phyloP scores from a whole-genome alignment of 2,329 filamentous ascomycete species.

The Kalaharituber pfeilii region DNA sequence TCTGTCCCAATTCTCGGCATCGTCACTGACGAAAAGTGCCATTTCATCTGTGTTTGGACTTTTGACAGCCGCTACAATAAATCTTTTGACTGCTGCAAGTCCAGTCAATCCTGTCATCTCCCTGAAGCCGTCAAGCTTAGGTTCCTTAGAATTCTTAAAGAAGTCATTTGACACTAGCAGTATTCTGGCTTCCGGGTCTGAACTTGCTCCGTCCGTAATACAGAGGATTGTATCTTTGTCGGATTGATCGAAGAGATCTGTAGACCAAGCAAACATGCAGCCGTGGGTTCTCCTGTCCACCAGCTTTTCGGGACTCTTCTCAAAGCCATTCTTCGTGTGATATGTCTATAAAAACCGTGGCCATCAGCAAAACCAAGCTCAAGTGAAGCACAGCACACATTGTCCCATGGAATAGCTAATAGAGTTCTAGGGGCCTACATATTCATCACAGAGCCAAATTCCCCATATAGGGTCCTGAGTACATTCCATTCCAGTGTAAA shows the following conservation, averaged over 20 bases:
- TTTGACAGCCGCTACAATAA: conserved; percentile 64
- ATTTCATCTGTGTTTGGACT: conserved; percentile 72
- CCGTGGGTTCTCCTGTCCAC: conserved; percentile 45
- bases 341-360: conserved; percentile 28
- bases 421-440: no score
- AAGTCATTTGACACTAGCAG: conserved; percentile 69
- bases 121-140: conserved; percentile 54
- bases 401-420: no score
- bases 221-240: conserved; percentile 57
- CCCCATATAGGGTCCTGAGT: conserved; percentile 27
- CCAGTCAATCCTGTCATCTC: conserved; percentile 65
- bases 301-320: conserved; percentile 45
- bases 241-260: conserved; percentile 54
- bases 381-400: conserved; percentile 14
- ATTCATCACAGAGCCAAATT: conserved; percentile 42
- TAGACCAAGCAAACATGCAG: conserved; percentile 76
- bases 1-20: conserved; percentile 73
- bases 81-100: conserved; percentile 70
- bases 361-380: conserved; percentile 4
- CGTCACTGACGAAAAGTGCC: conserved; percentile 65
- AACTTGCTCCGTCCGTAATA: conserved; percentile 56
- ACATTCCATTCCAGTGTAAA: conserved; percentile 48
- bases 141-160: conserved; percentile 54
- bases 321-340: conserved; percentile 79
- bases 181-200: conserved; percentile 55